Percentiles rank a stretch among this genome's conserved stretches.
Evolutionary conservation across 768 basidiomycete genomes (phyloP).

Genomic region (Porpolomopsis calyptriformis): DNA sequence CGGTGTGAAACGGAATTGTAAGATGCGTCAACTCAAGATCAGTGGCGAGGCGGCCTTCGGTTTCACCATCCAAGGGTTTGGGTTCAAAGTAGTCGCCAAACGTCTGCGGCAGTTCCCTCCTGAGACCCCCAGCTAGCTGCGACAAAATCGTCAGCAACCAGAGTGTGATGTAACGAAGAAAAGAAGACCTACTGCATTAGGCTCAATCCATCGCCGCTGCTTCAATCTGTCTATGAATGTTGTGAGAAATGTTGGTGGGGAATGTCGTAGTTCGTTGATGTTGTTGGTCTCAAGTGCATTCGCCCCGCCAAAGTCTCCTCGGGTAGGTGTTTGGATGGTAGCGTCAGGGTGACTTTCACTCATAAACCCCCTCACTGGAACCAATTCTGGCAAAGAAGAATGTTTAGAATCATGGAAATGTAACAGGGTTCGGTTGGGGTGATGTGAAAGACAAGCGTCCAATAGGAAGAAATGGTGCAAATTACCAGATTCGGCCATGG

Average conservation of each 20-base stretch:
- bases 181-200: background rate
- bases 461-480: no score
- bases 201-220: conserved; percentile 1
- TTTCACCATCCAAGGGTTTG: conserved; percentile 1
- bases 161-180: conserved; percentile 2
- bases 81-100: conserved; percentile 4
- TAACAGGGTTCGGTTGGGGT: background rate
- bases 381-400: background rate
- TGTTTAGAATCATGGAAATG: background rate
- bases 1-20: background rate
- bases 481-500: no score
- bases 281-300: conserved; percentile 1
- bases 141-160: conserved; percentile 1
- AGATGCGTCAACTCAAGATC: background rate
- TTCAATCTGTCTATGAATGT: conserved; percentile 1
- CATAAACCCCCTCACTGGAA: background rate
- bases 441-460: no score
- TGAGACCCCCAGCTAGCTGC: background rate
- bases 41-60: background rate
- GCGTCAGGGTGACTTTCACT: conserved; percentile 1
- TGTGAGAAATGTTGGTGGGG: conserved; percentile 2
- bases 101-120: background rate
- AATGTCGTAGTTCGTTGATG: background rate
- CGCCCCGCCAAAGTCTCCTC: conserved; percentile 3
- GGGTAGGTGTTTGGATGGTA: background rate